Conservation (phyloP, 352 stramenopile species). For the Hyaloperonospora brassicae region DNA sequence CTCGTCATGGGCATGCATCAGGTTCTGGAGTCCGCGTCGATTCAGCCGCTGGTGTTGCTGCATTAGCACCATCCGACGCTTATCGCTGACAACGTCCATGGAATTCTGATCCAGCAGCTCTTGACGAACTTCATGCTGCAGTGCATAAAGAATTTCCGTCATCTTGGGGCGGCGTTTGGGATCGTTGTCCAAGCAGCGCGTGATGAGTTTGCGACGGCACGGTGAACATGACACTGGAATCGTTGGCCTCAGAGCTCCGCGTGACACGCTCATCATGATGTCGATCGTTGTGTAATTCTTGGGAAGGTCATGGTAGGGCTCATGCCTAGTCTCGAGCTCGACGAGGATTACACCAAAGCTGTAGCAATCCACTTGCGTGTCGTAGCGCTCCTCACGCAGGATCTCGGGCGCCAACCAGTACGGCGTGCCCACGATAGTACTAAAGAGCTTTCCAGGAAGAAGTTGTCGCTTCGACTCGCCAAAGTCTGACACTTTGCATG, state of each 20-base stretch:
- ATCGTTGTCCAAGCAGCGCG: conserved; percentile 51
- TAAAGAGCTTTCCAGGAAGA: conserved; percentile 40
- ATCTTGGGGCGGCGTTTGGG: conserved; percentile 58
- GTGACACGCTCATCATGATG: conserved; percentile 73
- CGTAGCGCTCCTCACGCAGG: conserved; percentile 71
- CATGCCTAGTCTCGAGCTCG: conserved; percentile 65
- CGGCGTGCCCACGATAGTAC: conserved; percentile 74
- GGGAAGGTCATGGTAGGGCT: conserved; percentile 60
- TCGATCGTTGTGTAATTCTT: conserved; percentile 63
- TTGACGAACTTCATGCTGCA: conserved; percentile 71
- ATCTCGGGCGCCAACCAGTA: conserved; percentile 84
- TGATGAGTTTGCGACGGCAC: conserved; percentile 56
- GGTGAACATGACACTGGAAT: conserved; percentile 56
- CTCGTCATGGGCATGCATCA: conserved; percentile 29
- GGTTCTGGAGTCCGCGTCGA: conserved; percentile 48
- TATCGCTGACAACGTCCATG: conserved; percentile 49
- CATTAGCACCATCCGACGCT: conserved; percentile 61
- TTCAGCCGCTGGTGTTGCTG: conserved; percentile 75
- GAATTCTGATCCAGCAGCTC: conserved; percentile 64
- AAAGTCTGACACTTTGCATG: conserved; percentile 81
- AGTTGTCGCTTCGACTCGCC: conserved; percentile 60
- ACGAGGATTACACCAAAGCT: conserved; percentile 85
- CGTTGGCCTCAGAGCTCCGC: conserved; percentile 46
- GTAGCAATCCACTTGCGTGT: conserved; percentile 81
- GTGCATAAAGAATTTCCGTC: conserved; percentile 60